Evolutionary conservation across 306 rosid species (phyloP).

Genomic region (Amphicarpaea edgeworthii): DNA sequence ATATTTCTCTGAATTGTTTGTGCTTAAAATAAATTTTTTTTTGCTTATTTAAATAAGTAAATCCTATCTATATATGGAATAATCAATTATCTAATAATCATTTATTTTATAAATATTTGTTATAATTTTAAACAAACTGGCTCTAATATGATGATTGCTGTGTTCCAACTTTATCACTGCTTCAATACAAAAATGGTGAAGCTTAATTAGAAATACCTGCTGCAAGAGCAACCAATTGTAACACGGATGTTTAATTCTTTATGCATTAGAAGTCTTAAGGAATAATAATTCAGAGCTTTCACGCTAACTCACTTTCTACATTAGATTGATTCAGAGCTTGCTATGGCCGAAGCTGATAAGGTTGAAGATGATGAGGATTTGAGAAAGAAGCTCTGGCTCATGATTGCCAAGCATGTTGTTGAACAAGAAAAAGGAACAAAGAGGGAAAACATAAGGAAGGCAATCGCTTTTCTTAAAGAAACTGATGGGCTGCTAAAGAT

Average conservation of each 20-base stretch:
- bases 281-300: no score
- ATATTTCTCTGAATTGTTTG: no score
- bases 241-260: conserved; percentile 22
- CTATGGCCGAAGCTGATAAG: conserved; percentile 99
- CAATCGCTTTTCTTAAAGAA: conserved; percentile 99
- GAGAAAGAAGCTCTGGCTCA: conserved; percentile 98
- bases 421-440: conserved; percentile 96
- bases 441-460: conserved; percentile 96
- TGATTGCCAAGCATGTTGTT: conserved; percentile 97
- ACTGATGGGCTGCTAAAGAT: conserved; percentile 96
- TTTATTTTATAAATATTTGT: no score
- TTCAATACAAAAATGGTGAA: conserved; percentile 7
- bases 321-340: conserved; percentile 97
- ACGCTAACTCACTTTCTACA: conserved; percentile 40
- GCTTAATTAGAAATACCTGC: conserved; percentile 24
- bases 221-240: conserved; percentile 12
- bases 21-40: no score
- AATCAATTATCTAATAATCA: no score
- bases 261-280: conserved; percentile 27
- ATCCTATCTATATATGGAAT: no score
- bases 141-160: conserved; percentile 46
- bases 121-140: no score
- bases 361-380: conserved; percentile 98
- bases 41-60: no score
- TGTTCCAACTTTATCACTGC: conserved; percentile 1